A percentile compares a stretch with the other conserved stretches of the same genome.
Conservation (phyloP, 768 basidiomycete genomes). For the Leccinum subgranulosum region DNA sequence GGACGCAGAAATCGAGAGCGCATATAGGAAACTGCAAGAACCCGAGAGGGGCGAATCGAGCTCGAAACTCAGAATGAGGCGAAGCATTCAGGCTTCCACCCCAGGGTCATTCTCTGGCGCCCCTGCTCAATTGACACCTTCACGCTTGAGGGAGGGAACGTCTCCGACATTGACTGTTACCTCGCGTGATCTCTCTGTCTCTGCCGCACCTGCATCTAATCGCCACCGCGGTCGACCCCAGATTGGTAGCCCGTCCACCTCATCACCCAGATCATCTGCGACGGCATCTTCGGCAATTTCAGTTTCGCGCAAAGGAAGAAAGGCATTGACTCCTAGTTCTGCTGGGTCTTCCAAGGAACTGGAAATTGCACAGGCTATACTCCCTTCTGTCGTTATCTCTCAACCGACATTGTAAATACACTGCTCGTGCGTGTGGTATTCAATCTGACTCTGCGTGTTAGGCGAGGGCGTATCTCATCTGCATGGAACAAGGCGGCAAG, state of each 20-base stretch:
- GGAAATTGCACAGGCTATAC: background rate
- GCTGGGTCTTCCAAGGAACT: slow-evolving; percentile 11
- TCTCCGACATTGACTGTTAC: slow-evolving; percentile 13
- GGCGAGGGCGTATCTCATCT: slow-evolving; percentile 25
- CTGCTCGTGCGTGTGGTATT: background rate
- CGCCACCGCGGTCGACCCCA: slow-evolving; percentile 4
- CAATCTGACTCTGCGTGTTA: slow-evolving; percentile 8
- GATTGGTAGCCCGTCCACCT: slow-evolving; percentile 6
- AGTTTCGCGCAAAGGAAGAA: slow-evolving; percentile 5
- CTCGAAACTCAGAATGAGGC: slow-evolving; percentile 22
- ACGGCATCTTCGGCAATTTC: background rate
- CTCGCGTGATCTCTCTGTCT: slow-evolving; percentile 12
- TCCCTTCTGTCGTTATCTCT: slow-evolving; percentile 17
- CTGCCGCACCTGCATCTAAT: slow-evolving; percentile 10
- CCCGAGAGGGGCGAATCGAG: slow-evolving; percentile 24
- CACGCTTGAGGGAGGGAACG: slow-evolving; percentile 1
- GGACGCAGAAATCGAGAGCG: slow-evolving; percentile 28
- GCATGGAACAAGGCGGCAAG: slow-evolving; percentile 31
- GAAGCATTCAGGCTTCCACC: slow-evolving; percentile 5
- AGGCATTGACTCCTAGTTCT: slow-evolving; percentile 7
- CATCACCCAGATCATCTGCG: slow-evolving; percentile 9
- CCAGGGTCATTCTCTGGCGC: slow-evolving; percentile 6
- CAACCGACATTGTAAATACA: slow-evolving; percentile 22
- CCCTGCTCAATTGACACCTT: slow-evolving; percentile 4
- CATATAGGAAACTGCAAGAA: slow-evolving; percentile 20